These are phyloP conservation scores for Phaffomyces antillensis DNA, from an alignment of 805 yeast genomes.

Conservation along the genomic window DNA sequence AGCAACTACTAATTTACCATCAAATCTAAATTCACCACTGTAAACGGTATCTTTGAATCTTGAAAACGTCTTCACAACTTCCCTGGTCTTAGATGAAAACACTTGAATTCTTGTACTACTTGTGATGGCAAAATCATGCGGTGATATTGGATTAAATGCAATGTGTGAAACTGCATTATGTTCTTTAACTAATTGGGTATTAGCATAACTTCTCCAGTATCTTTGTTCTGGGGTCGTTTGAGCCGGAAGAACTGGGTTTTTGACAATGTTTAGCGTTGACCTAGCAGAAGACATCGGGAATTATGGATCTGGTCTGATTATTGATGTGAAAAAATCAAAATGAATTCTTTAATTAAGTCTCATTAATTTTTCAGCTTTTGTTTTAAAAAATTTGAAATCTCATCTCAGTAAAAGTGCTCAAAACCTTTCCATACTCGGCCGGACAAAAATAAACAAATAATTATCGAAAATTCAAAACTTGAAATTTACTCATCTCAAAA, in stretches of 20 bases:
- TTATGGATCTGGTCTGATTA: neutral
- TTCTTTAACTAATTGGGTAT: slow-evolving; percentile 87
- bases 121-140: slow-evolving; percentile 91
- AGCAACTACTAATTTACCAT: slow-evolving; percentile 86
- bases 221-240: slow-evolving; percentile 88
- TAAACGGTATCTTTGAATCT: slow-evolving; percentile 90
- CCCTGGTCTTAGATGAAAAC: slow-evolving; percentile 89
- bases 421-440: neutral
- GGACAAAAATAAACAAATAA: neutral
- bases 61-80: slow-evolving; percentile 76
- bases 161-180: slow-evolving; percentile 87
- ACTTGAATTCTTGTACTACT: slow-evolving; percentile 88
- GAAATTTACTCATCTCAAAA: neutral
- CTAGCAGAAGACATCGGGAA: slow-evolving; percentile 61
- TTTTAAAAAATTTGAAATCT: neutral
- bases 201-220: slow-evolving; percentile 84
- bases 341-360: too few species aligned
- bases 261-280: slow-evolving; percentile 56
- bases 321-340: too few species aligned
- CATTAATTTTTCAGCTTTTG: too few species aligned
- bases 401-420: neutral
- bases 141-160: slow-evolving; percentile 76
- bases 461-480: neutral
- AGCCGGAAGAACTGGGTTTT: slow-evolving; percentile 73
- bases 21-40: slow-evolving; percentile 84